phyloP scores from a whole-genome alignment of 148 eudicot species.

The Salicornia ramosissima region DNA sequence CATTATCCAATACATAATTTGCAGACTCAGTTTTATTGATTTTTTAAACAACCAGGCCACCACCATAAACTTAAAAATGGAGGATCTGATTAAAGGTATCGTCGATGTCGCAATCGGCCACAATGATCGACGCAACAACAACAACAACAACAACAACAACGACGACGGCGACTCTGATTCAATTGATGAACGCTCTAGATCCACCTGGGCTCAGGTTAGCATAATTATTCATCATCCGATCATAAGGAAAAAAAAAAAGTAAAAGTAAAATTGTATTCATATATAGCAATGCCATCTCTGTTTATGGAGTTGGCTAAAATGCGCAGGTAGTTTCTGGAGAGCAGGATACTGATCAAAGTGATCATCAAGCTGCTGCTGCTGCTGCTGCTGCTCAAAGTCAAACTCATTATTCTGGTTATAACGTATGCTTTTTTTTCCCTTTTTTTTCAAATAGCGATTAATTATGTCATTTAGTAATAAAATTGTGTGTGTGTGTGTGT shows the following conservation, averaged over 20 bases:
- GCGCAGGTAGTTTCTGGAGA: constrained; percentile 71
- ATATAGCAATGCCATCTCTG: not conserved
- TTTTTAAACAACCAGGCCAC: not conserved
- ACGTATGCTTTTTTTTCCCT: not conserved
- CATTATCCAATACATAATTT: too few relatives aligned
- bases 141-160: constrained; percentile 22
- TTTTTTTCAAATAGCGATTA: not conserved
- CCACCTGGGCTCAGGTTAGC: constrained; percentile 82
- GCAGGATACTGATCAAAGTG: constrained; percentile 19
- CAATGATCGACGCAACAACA: constrained; percentile 1
- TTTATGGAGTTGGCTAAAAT: constrained; percentile 12
- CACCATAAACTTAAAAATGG: constrained; percentile 33
- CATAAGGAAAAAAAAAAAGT: too few relatives aligned
- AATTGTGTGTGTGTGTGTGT: not conserved
- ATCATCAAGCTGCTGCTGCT: constrained; percentile 15
- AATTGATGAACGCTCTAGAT: constrained; percentile 62
- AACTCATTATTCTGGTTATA: constrained; percentile 8
- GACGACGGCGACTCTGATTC: not conserved
- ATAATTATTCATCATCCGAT: not conserved
- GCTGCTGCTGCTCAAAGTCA: constrained; percentile 17
- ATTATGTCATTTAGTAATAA: too few relatives aligned
- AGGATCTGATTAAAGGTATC: constrained; percentile 64
- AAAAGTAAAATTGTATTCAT: too few relatives aligned
- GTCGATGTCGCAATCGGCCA: constrained; percentile 50
- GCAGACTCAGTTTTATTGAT: too few relatives aligned